Evolutionary conservation across 2,329 filamentous ascomycete genomes (phyloP).

Genomic region (Trichophyton mentagrophytes): DNA sequence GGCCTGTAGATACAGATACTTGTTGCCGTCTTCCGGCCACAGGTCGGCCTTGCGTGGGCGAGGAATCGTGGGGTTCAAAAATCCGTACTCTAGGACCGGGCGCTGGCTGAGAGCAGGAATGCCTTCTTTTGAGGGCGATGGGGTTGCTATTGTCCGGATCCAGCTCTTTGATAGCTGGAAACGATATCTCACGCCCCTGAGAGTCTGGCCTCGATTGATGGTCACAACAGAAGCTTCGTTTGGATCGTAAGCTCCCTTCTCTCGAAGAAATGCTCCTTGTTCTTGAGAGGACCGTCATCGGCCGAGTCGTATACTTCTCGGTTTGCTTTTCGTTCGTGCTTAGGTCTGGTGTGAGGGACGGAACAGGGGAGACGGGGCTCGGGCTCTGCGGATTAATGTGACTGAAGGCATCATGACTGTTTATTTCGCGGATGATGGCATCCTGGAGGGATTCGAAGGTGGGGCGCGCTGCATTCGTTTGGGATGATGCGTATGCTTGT

Average conservation of each 20-base stretch:
- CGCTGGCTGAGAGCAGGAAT: conserved; percentile 31
- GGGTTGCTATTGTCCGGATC: conserved; percentile 6
- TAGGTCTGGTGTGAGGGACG: conserved; percentile 1
- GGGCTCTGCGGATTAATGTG: conserved; percentile 9
- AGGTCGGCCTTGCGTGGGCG: background rate
- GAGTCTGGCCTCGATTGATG: conserved; percentile 18
- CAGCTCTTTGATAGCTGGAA: conserved; percentile 13
- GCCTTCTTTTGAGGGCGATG: conserved; percentile 21
- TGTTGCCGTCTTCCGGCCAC: background rate
- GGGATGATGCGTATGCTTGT: conserved; percentile 25
- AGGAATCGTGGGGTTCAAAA: background rate
- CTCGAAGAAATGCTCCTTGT: conserved; percentile 20
- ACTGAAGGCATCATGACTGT: conserved; percentile 33
- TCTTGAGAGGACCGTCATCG: background rate
- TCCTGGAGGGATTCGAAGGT: conserved; percentile 32
- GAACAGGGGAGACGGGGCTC: background rate
- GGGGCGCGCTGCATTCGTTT: conserved; percentile 19
- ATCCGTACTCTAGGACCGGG: conserved; percentile 16
- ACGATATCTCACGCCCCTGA: conserved; percentile 11
- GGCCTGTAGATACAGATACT: background rate
- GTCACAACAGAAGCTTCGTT: conserved; percentile 22
- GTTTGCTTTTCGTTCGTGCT: background rate
- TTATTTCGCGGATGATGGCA: conserved; percentile 33
- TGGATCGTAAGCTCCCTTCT: conserved; percentile 19
- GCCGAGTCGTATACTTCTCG: background rate